Percentiles rank a stretch among this genome's conserved stretches.
Evolutionary conservation across 306 rosid genomes (phyloP).

Genomic region (Cotoneaster glaucophyllus): DNA sequence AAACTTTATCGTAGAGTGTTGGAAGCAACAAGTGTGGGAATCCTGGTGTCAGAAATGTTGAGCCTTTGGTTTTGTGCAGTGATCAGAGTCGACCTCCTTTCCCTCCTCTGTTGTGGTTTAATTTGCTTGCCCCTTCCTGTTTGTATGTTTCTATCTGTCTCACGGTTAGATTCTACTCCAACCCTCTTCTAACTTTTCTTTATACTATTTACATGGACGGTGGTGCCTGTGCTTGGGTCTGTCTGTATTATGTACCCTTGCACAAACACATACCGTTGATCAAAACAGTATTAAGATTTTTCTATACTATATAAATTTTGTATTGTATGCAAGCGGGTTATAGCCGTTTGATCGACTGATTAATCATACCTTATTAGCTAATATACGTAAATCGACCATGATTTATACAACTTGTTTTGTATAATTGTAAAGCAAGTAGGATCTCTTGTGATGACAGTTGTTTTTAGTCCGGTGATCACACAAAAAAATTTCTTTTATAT

Average conservation of each 20-base stretch:
- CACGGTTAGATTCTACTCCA: constrained; percentile 52
- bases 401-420: not conserved
- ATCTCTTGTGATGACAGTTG: not conserved
- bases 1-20: constrained; percentile 69
- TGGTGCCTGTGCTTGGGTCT: not conserved
- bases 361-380: too few relatives aligned
- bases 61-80: constrained; percentile 17
- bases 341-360: not conserved
- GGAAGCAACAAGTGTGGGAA: constrained; percentile 87
- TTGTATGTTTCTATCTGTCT: constrained; percentile 31
- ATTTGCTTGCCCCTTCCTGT: constrained; percentile 2
- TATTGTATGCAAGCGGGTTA: not conserved
- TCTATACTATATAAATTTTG: not conserved
- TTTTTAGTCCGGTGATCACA: not conserved
- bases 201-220: not conserved
- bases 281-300: not conserved
- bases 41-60: constrained; percentile 53
- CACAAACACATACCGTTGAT: not conserved
- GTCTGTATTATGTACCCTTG: not conserved
- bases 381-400: too few relatives aligned
- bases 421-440: not conserved
- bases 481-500: too few relatives aligned
- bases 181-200: not conserved
- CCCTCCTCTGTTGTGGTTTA: not conserved
- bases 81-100: not conserved